Percentiles rank a stretch among this genome's conserved stretches.
Conservation (phyloP, 2,329 filamentous ascomycete species). For the Sphaerostilbella broomeana region DNA sequence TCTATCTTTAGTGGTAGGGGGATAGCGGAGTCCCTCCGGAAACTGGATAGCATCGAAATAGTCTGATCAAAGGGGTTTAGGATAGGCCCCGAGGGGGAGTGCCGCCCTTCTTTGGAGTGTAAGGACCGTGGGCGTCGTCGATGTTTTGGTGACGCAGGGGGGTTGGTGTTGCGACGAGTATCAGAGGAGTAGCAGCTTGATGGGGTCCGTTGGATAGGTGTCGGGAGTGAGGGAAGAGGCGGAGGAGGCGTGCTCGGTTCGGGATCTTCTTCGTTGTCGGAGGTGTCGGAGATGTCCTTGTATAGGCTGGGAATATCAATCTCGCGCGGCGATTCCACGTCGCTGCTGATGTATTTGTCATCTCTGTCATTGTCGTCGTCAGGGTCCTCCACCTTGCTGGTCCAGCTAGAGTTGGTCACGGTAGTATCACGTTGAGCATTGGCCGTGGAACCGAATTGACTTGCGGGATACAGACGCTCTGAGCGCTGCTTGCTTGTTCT, state of each 20-base stretch:
- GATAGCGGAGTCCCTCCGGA: neutral
- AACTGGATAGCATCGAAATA: neutral
- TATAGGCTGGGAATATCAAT: neutral
- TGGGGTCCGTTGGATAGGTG: too few species aligned
- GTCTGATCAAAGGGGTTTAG: neutral
- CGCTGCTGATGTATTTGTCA: neutral
- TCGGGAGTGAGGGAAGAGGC: too few species aligned
- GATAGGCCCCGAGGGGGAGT: neutral
- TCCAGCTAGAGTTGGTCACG: neutral
- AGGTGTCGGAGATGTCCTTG: neutral
- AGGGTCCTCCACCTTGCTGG: neutral
- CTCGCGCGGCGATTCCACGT: neutral
- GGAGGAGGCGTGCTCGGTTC: neutral
- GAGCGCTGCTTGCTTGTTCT: neutral
- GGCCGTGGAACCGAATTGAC: neutral
- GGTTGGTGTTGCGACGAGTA: neutral
- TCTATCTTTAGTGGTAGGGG: neutral
- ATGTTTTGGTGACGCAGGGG: neutral
- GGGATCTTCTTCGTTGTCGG: neutral
- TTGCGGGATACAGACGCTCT: neutral
- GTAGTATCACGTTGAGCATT: neutral
- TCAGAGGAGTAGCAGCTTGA: constrained; percentile 5
- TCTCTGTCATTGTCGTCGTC: neutral
- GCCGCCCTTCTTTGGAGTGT: too few species aligned
- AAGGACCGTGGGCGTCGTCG: too few species aligned